These are phyloP conservation scores for Clarireedia hainanense DNA, from an alignment of 2,329 filamentous ascomycete species.

Conservation along the genomic window DNA sequence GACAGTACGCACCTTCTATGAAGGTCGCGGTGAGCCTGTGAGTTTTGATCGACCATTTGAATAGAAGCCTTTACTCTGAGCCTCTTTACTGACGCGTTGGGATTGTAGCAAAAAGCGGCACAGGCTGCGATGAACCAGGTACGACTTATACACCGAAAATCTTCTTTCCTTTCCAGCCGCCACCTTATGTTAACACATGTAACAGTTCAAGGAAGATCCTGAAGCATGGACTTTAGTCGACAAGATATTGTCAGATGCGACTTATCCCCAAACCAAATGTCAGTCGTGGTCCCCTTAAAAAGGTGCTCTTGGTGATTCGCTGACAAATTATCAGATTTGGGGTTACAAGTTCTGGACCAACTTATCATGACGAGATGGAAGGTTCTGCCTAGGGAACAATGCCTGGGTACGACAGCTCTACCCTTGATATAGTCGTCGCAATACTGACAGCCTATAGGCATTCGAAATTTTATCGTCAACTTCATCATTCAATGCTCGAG, in stretches of 20 bases:
- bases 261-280: conserved; percentile 96
- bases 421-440: not conserved
- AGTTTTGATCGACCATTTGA: conserved; percentile 30
- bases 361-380: conserved; percentile 99
- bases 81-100: conserved; percentile 33
- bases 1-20: conserved; percentile 94
- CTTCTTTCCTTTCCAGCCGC: conserved; percentile 1
- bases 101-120: conserved; percentile 83
- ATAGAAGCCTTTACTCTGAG: conserved; percentile 4
- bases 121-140: conserved; percentile 91
- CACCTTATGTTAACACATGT: conserved; percentile 17
- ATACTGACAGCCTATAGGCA: conserved; percentile 50
- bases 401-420: conserved; percentile 57
- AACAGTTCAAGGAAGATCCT: conserved; percentile 95
- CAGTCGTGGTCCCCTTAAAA: conserved; percentile 31
- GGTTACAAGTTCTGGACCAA: conserved; percentile 92
- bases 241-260: conserved; percentile 88
- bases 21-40: conserved; percentile 90
- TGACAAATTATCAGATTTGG: conserved; percentile 57
- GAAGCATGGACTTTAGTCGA: conserved; percentile 97
- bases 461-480: conserved; percentile 97
- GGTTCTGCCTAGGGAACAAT: conserved; percentile 90
- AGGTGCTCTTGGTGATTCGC: conserved; percentile 3
- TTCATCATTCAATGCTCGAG: conserved; percentile 93
- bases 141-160: conserved; percentile 31